Conservation (phyloP, 83 land plant genomes). For the Picea abies region DNA sequence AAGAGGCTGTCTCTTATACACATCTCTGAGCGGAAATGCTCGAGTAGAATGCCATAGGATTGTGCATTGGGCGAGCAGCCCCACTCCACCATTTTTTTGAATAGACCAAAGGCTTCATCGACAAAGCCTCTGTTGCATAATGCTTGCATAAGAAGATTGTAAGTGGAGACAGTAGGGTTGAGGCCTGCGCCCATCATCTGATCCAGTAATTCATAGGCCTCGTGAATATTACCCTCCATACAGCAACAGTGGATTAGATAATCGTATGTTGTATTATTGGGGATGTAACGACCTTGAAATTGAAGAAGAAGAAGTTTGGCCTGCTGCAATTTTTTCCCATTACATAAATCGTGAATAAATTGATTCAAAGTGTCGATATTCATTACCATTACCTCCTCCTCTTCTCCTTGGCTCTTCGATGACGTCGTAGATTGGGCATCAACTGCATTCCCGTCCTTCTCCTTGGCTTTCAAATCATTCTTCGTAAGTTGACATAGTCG, state of each 20-base stretch:
- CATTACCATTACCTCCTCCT: not conserved
- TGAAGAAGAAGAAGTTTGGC: conserved; percentile 2
- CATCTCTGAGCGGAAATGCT: too few species aligned
- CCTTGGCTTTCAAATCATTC: too few species aligned
- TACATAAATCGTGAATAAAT: not conserved
- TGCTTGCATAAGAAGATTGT: not conserved
- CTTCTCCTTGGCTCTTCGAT: too few species aligned
- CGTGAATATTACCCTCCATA: conserved; percentile 2
- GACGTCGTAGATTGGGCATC: too few species aligned
- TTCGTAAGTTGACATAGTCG: too few species aligned
- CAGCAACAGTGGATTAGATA: not conserved
- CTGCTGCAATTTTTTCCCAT: conserved; percentile 2
- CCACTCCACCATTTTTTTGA: not conserved
- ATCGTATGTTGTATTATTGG: conserved; percentile 1
- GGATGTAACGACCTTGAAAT: not conserved
- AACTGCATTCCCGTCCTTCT: too few species aligned
- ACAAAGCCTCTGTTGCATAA: not conserved
- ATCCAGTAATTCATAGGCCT: not conserved
- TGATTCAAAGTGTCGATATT: not conserved
- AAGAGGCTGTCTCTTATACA: too few species aligned
- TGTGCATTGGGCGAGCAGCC: not conserved
- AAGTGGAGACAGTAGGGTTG: conserved; percentile 2
- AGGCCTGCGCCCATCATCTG: conserved; percentile 6
- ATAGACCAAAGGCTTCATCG: not conserved
- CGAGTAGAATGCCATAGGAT: not conserved